phyloP scores from a whole-genome alignment of 148 eudicot genomes.

The Rhododendron molle region DNA sequence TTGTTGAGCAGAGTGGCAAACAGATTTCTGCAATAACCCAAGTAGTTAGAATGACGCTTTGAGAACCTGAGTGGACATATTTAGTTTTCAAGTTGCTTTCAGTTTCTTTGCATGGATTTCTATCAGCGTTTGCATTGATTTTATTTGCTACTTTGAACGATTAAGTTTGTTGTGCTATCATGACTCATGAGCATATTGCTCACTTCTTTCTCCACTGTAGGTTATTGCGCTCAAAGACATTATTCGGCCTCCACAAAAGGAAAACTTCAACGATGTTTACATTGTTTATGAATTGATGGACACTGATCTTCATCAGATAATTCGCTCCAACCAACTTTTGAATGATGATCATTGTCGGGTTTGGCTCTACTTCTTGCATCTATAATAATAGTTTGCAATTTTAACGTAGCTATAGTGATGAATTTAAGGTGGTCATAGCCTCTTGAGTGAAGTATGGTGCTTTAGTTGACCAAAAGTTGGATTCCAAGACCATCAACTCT shows the following conservation, averaged over 20 bases:
- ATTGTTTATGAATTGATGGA: conserved; percentile 48
- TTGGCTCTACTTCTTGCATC: conserved; percentile 13
- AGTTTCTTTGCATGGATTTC: neutral
- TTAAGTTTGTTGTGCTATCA: neutral
- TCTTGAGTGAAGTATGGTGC: neutral
- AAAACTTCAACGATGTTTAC: conserved; percentile 52
- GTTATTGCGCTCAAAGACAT: conserved; percentile 46
- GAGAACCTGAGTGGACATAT: neutral
- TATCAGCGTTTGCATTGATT: neutral
- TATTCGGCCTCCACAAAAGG: conserved; percentile 45
- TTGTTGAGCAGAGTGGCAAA: neutral
- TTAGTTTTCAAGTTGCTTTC: neutral
- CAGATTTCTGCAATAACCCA: conserved; percentile 8
- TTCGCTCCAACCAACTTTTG: conserved; percentile 43
- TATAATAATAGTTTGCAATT: neutral
- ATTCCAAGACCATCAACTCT: neutral
- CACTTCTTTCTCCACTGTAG: conserved; percentile 17
- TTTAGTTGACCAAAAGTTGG: neutral
- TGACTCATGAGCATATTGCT: neutral
- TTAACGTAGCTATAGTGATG: neutral
- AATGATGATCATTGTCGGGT: conserved; percentile 56
- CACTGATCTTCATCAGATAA: conserved; percentile 50
- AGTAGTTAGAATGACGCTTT: neutral
- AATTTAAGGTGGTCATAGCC: neutral
- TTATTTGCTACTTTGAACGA: neutral